Evolutionary conservation across 2,329 filamentous ascomycete genomes (phyloP).

Genomic region (Aspergillus awamori): DNA sequence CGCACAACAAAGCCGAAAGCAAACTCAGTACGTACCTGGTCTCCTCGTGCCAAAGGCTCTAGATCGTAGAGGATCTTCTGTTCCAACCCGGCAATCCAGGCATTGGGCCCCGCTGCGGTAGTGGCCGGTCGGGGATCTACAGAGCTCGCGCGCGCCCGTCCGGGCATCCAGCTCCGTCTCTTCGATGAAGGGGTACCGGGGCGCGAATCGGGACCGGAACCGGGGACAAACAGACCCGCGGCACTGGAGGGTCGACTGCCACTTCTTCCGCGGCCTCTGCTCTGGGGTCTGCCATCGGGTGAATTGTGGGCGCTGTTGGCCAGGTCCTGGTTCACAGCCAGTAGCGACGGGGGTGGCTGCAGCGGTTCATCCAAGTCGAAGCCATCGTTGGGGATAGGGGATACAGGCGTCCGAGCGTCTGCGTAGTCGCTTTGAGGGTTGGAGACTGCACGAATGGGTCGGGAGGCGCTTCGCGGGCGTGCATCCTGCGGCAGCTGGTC

Average conservation of each 20-base stretch:
- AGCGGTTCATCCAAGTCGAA: constrained; percentile 37
- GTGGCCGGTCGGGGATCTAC: constrained; percentile 32
- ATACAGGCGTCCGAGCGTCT: constrained; percentile 29
- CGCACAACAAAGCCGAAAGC: neutral
- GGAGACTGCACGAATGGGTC: constrained; percentile 38
- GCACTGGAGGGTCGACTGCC: constrained; percentile 38
- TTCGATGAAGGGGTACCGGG: constrained; percentile 42
- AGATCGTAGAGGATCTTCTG: constrained; percentile 61
- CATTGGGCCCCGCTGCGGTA: constrained; percentile 42
- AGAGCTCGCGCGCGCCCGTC: constrained; percentile 39
- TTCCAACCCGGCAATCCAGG: constrained; percentile 63
- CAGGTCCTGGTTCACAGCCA: constrained; percentile 41
- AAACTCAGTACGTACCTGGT: constrained; percentile 49
- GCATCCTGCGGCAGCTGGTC: constrained; percentile 28
- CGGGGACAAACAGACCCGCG: constrained; percentile 38
- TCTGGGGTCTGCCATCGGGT: constrained; percentile 39
- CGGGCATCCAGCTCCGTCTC: constrained; percentile 50
- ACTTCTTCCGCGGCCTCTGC: constrained; percentile 41
- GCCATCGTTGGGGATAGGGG: constrained; percentile 29
- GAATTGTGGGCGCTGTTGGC: constrained; percentile 37
- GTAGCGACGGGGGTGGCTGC: constrained; percentile 45
- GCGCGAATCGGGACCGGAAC: constrained; percentile 37
- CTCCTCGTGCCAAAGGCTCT: constrained; percentile 52
- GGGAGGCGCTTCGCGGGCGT: constrained; percentile 35
- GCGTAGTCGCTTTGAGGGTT: constrained; percentile 34